Evolutionary conservation across 768 basidiomycete genomes (phyloP).

Genomic region (Hericium rajendrae): DNA sequence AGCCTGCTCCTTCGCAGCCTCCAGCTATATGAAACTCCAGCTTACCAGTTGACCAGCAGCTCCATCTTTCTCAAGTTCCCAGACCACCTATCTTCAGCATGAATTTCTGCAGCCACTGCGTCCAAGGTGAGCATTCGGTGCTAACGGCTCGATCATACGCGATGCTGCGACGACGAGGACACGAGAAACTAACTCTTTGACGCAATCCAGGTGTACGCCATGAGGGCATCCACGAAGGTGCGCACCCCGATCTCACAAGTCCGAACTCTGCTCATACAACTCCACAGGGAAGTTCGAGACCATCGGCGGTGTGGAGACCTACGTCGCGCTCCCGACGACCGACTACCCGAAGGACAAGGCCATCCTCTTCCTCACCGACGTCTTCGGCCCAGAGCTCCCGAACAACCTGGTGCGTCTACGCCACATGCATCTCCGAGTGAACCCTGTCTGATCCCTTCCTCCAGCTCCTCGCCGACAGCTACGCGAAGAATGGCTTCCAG

Average conservation of each 20-base stretch:
- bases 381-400: constrained; percentile 24
- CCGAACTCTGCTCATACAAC: not conserved
- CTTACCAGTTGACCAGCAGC: not conserved
- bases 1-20: no score
- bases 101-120: constrained; percentile 48
- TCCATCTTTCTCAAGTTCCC: not conserved
- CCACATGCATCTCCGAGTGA: not conserved
- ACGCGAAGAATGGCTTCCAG: constrained; percentile 29
- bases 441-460: not conserved
- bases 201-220: constrained; percentile 22
- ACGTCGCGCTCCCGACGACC: constrained; percentile 30
- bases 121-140: constrained; percentile 30
- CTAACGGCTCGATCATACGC: no score
- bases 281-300: constrained; percentile 15
- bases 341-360: constrained; percentile 32
- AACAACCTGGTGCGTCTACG: constrained; percentile 23
- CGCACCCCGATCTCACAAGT: not conserved
- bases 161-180: no score
- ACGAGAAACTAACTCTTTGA: no score
- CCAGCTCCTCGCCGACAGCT: constrained; percentile 36
- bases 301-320: no score
- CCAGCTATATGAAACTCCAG: no score
- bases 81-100: constrained; percentile 18
- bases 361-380: constrained; percentile 31
- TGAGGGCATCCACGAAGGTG: constrained; percentile 28